phyloP scores from a whole-genome alignment of 306 rosid genomes.

The Fragaria iinumae region DNA sequence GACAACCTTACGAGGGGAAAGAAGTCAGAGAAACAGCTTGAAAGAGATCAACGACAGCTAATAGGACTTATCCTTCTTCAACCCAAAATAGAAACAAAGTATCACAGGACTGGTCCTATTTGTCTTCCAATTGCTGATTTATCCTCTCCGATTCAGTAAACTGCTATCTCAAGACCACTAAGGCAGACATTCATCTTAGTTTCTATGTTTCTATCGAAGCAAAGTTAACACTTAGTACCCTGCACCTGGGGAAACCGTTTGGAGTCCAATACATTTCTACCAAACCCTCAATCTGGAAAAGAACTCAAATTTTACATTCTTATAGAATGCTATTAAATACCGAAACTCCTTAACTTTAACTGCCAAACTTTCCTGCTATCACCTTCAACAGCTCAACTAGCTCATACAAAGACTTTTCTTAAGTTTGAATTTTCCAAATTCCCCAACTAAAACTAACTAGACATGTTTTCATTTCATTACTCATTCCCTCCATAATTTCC shows the following conservation, averaged over 20 bases:
- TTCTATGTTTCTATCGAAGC: background rate
- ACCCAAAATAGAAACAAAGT: background rate
- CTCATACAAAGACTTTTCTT: background rate
- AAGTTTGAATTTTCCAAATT: background rate
- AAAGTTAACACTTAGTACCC: background rate
- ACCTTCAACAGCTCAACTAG: slow-evolving; percentile 1
- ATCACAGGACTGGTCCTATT: background rate
- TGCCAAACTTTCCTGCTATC: background rate
- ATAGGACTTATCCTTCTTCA: too few relatives aligned
- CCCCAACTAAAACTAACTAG: background rate
- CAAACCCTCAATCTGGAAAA: background rate
- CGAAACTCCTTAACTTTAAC: background rate
- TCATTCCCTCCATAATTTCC: background rate
- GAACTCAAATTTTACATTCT: background rate
- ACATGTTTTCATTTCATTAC: too few relatives aligned
- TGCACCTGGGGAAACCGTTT: background rate
- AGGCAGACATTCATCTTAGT: background rate
- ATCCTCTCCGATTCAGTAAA: background rate
- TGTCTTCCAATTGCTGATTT: background rate
- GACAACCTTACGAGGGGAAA: background rate
- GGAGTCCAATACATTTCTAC: background rate
- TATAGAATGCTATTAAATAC: background rate
- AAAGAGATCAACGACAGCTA: background rate
- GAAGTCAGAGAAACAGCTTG: background rate
- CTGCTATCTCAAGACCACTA: background rate